These are phyloP conservation scores for Aspergillus hancockii DNA, from an alignment of 495 filamentous ascomycete species.

Conservation along the genomic window DNA sequence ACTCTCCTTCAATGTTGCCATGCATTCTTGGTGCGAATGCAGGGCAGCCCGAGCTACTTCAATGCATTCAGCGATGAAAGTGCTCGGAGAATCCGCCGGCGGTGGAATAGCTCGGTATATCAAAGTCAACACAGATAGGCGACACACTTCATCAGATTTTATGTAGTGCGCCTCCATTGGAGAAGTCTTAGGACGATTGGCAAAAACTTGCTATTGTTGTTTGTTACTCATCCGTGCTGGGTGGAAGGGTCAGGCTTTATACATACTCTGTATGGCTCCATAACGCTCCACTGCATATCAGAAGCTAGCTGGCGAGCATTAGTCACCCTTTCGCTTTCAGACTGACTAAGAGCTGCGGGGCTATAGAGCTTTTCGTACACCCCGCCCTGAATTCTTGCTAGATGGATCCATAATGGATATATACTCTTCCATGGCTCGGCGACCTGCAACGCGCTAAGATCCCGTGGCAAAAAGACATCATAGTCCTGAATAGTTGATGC, in stretches of 20 bases:
- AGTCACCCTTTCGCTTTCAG: slow-evolving; percentile 43
- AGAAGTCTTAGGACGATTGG: background rate
- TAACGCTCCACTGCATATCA: slow-evolving; percentile 33
- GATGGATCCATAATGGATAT: slow-evolving; percentile 49
- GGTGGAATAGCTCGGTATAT: slow-evolving; percentile 64
- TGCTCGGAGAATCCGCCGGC: slow-evolving; percentile 38
- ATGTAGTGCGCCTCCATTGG: slow-evolving; percentile 48
- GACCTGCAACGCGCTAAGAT: slow-evolving; percentile 29
- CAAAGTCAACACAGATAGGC: slow-evolving; percentile 55
- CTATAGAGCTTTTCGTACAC: slow-evolving; percentile 64
- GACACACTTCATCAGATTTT: slow-evolving; percentile 55
- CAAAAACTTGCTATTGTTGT: background rate
- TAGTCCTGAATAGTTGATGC: slow-evolving; percentile 62
- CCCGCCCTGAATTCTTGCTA: slow-evolving; percentile 59
- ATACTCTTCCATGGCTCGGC: slow-evolving; percentile 28
- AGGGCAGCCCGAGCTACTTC: slow-evolving; percentile 58
- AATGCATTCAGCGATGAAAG: slow-evolving; percentile 61
- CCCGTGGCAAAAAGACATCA: slow-evolving; percentile 57
- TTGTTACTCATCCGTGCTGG: background rate
- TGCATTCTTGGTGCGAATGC: slow-evolving; percentile 52
- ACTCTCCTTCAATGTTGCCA: slow-evolving; percentile 46
- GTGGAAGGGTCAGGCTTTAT: background rate
- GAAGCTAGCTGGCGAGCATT: slow-evolving; percentile 34
- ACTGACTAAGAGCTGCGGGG: slow-evolving; percentile 54
- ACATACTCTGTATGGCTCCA: slow-evolving; percentile 37